Evolutionary conservation across 2,329 filamentous ascomycete genomes (phyloP).

Genomic region (Rosellinia necatrix): DNA sequence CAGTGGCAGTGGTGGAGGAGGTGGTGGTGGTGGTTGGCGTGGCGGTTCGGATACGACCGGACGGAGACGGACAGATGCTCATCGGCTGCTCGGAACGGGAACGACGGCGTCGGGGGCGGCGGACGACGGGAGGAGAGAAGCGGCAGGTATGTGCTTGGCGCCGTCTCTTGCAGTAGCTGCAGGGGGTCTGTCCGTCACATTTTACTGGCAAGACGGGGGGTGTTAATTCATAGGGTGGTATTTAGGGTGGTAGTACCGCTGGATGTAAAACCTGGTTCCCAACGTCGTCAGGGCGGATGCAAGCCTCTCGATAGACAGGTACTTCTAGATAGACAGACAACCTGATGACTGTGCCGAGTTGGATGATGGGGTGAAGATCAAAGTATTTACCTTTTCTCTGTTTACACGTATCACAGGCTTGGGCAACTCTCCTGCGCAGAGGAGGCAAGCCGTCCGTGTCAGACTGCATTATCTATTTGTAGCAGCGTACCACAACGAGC

Average conservation of each 20-base stretch:
- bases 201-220: constrained; percentile 44
- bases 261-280: too few relatives aligned
- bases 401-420: constrained; percentile 61
- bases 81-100: constrained; percentile 39
- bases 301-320: too few relatives aligned
- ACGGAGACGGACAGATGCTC: constrained; percentile 20
- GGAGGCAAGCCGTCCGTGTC: constrained; percentile 23
- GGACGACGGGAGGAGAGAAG: constrained; percentile 50
- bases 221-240: not conserved
- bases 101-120: constrained; percentile 48
- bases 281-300: too few relatives aligned
- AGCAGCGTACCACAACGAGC: too few relatives aligned
- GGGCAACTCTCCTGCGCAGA: constrained; percentile 50
- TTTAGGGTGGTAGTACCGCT: too few relatives aligned
- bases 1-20: constrained; percentile 2
- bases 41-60: not conserved
- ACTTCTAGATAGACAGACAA: too few relatives aligned
- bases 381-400: constrained; percentile 48
- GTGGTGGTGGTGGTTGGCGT: too few relatives aligned
- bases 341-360: too few relatives aligned
- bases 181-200: constrained; percentile 59
- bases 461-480: constrained; percentile 20
- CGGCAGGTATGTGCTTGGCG: constrained; percentile 50
- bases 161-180: constrained; percentile 53
- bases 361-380: too few relatives aligned